phyloP scores from a whole-genome alignment of 2,329 filamentous ascomycete species.

The Coniochaeta sp. region DNA sequence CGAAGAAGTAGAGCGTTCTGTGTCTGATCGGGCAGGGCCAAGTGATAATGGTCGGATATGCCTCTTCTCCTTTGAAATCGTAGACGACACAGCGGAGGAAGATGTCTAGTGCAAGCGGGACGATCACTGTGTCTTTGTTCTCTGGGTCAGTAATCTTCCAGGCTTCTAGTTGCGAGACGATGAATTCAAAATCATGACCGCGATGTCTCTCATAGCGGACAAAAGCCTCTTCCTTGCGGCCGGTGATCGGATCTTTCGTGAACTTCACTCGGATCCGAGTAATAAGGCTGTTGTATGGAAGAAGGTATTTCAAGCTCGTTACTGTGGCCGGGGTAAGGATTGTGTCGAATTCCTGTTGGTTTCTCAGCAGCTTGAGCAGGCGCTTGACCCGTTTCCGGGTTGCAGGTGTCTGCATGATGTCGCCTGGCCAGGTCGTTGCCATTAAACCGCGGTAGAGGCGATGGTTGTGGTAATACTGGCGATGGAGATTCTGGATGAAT shows the following conservation, averaged over 20 bases:
- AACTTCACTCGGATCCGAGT: not conserved
- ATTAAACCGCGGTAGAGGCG: not conserved
- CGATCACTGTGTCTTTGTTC: slow-evolving; percentile 17
- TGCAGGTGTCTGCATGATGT: not conserved
- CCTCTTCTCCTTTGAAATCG: slow-evolving; percentile 5
- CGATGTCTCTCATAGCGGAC: not conserved
- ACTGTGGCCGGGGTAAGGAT: slow-evolving; percentile 8
- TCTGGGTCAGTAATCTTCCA: slow-evolving; percentile 26
- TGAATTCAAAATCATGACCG: slow-evolving; percentile 16
- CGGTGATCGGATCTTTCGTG: not conserved
- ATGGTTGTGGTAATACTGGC: not conserved
- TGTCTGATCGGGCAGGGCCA: slow-evolving; percentile 25
- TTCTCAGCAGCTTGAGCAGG: slow-evolving; percentile 7
- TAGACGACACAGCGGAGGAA: slow-evolving; percentile 16
- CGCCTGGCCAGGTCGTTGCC: not conserved
- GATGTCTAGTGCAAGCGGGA: slow-evolving; percentile 25
- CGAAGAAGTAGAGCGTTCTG: slow-evolving; percentile 32
- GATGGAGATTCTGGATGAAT: too few relatives aligned
- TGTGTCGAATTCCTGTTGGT: slow-evolving; percentile 6
- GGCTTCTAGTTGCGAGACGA: slow-evolving; percentile 31
- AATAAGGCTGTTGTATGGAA: slow-evolving; percentile 4
- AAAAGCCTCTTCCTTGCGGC: not conserved
- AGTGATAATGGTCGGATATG: slow-evolving; percentile 28
- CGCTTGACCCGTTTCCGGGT: slow-evolving; percentile 2
- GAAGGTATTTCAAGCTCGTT: slow-evolving; percentile 9